Conservation (phyloP, 441 rosid species). For the Arabidopsis lyrata region DNA sequence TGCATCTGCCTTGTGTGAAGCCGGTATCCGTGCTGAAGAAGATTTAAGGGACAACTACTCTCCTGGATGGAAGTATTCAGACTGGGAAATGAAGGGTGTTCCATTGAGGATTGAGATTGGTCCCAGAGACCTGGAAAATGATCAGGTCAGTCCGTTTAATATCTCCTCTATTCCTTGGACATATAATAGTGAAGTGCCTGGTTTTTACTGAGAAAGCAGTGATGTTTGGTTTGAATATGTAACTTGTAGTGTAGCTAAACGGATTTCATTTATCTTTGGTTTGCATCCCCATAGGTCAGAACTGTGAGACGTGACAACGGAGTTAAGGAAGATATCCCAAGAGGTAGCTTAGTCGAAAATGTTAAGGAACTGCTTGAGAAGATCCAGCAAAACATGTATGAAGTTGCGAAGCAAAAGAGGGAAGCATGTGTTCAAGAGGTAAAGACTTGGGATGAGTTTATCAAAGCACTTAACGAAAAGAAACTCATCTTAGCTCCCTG, state of each 20-base stretch:
- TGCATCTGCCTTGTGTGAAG: conserved; percentile 63
- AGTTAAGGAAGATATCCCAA: conserved; percentile 71
- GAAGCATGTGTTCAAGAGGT: conserved; percentile 77
- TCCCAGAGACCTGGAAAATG: conserved; percentile 85
- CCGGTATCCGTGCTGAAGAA: conserved; percentile 85
- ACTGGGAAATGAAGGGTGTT: conserved; percentile 99
- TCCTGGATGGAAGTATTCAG: conserved; percentile 98
- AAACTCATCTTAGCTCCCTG: conserved; percentile 98
- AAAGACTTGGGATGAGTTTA: conserved; percentile 91
- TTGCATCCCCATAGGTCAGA: conserved; percentile 64
- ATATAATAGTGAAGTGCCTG: background rate
- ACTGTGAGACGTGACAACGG: conserved; percentile 92
- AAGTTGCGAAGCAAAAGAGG: conserved; percentile 74
- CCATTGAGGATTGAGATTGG: conserved; percentile 98
- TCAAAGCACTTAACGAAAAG: conserved; percentile 75
- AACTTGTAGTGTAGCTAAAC: conserved; percentile 12
- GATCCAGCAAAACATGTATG: conserved; percentile 75
- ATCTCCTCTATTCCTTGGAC: conserved; percentile 1
- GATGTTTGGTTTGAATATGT: background rate
- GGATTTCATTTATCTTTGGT: conserved; percentile 9
- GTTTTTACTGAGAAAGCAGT: background rate
- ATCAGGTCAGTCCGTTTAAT: conserved; percentile 62
- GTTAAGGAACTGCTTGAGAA: conserved; percentile 63
- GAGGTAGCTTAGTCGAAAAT: conserved; percentile 68
- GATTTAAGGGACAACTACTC: conserved; percentile 94